phyloP scores from a whole-genome alignment of 495 filamentous ascomycete species.

The Beverwykella pulmonaria region DNA sequence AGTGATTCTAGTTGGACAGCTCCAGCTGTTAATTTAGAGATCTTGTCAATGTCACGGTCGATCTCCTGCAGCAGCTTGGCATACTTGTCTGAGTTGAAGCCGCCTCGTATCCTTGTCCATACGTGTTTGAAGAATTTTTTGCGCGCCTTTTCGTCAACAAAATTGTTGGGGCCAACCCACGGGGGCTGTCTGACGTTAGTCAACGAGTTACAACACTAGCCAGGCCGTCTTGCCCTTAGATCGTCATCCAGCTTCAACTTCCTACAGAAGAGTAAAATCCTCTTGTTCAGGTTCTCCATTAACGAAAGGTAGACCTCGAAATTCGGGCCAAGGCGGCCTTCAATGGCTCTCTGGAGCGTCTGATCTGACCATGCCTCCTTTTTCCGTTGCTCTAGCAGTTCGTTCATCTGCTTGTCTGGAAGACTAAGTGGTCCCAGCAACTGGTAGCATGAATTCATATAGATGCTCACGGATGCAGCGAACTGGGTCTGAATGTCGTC shows the following conservation, averaged over 20 bases:
- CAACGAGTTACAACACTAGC: background rate
- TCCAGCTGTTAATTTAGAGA: slow-evolving; percentile 2
- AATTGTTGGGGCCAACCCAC: background rate
- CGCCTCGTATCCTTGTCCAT: slow-evolving; percentile 29
- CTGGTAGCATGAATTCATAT: too few species aligned
- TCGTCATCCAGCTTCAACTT: slow-evolving; percentile 27
- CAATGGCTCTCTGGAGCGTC: too few species aligned
- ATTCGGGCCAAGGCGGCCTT: too few species aligned
- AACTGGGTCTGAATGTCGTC: too few species aligned
- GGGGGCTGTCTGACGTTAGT: slow-evolving; percentile 21
- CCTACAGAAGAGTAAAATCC: slow-evolving; percentile 24
- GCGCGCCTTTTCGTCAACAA: background rate
- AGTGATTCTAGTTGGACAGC: slow-evolving; percentile 7
- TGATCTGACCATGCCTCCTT: too few species aligned
- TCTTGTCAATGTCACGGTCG: slow-evolving; percentile 4
- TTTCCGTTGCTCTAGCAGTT: too few species aligned
- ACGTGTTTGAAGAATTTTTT: slow-evolving; percentile 19
- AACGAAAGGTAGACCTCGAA: too few species aligned
- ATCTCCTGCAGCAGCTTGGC: background rate
- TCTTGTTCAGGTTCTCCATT: slow-evolving; percentile 18
- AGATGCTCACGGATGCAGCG: too few species aligned
- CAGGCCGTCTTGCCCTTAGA: background rate
- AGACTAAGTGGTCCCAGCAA: too few species aligned
- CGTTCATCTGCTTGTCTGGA: too few species aligned
- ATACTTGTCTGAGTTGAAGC: slow-evolving; percentile 20